phyloP scores from a whole-genome alignment of 257 asterid species.

The Eustoma russellianum region DNA sequence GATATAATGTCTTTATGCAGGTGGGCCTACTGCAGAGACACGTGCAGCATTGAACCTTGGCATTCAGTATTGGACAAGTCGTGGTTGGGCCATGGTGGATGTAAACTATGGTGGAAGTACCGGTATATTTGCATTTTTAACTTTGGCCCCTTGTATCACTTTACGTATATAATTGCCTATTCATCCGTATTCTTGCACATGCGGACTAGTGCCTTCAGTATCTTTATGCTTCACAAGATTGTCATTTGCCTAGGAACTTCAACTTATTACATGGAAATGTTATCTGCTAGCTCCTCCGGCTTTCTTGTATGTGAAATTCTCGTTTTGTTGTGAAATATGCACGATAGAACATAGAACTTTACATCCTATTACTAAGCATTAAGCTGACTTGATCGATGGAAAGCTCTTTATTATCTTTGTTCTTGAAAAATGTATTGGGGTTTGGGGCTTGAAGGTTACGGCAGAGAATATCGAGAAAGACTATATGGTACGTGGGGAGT shows the following conservation, averaged over 20 bases:
- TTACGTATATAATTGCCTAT: background rate
- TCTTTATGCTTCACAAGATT: background rate
- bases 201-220: background rate
- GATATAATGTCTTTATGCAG: slow-evolving; percentile 17
- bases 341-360: background rate
- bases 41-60: slow-evolving; percentile 70
- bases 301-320: background rate
- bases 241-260: background rate
- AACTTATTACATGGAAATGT: background rate
- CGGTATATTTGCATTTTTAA: slow-evolving; percentile 32
- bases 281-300: background rate
- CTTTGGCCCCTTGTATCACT: background rate
- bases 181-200: background rate
- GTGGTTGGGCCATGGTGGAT: slow-evolving; percentile 98
- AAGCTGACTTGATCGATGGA: slow-evolving; percentile 2
- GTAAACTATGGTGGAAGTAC: slow-evolving; percentile 99
- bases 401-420: background rate
- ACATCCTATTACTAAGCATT: background rate
- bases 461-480: slow-evolving; percentile 86
- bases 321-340: background rate
- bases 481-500: slow-evolving; percentile 82
- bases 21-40: slow-evolving; percentile 96
- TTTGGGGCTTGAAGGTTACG: slow-evolving; percentile 60
- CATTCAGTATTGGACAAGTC: slow-evolving; percentile 96
- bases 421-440: slow-evolving; percentile 6